phyloP scores from a whole-genome alignment of 1,284 basidiomycete genomes.

The Lentinus polychrous region DNA sequence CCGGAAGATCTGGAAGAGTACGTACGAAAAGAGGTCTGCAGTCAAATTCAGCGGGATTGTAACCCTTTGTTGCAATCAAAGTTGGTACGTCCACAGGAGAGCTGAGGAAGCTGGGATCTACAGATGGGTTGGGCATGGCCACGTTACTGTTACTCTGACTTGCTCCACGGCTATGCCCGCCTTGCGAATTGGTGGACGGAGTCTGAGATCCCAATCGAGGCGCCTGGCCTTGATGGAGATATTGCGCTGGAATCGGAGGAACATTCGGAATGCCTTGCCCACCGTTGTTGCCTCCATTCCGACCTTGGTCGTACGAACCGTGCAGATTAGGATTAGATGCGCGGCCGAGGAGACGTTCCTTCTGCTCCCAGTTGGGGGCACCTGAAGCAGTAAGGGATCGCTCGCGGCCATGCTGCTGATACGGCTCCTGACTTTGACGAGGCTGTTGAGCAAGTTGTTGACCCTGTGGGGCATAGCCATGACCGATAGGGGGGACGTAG shows the following conservation, averaged over 20 bases:
- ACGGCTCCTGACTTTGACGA: constrained; percentile 16
- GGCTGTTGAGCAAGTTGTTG: constrained; percentile 12
- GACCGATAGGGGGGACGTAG: constrained; percentile 42
- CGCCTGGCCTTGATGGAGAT: constrained; percentile 44
- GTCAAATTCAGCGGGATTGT: constrained; percentile 86
- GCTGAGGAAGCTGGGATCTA: constrained; percentile 29
- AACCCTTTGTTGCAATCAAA: constrained; percentile 81
- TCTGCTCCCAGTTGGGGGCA: constrained; percentile 49
- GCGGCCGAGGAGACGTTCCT: constrained; percentile 50
- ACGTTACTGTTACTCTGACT: constrained; percentile 18
- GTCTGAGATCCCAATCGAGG: constrained; percentile 35
- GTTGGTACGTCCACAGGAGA: constrained; percentile 81
- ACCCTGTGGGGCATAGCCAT: constrained; percentile 31
- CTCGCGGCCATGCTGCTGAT: constrained; percentile 30
- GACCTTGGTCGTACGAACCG: constrained; percentile 43
- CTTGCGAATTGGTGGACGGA: constrained; percentile 20
- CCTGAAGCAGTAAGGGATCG: constrained; percentile 36
- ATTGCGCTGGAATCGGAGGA: constrained; percentile 65
- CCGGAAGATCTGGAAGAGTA: constrained; percentile 10
- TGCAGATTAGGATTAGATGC: constrained; percentile 65
- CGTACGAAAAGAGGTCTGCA: constrained; percentile 70
- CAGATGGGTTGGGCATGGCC: neutral
- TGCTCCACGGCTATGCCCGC: constrained; percentile 25
- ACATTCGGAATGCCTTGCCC: constrained; percentile 49
- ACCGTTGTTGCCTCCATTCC: constrained; percentile 30